Conservation (phyloP, 805 yeast genomes). For the Cyberlindnera subsufficiens region DNA sequence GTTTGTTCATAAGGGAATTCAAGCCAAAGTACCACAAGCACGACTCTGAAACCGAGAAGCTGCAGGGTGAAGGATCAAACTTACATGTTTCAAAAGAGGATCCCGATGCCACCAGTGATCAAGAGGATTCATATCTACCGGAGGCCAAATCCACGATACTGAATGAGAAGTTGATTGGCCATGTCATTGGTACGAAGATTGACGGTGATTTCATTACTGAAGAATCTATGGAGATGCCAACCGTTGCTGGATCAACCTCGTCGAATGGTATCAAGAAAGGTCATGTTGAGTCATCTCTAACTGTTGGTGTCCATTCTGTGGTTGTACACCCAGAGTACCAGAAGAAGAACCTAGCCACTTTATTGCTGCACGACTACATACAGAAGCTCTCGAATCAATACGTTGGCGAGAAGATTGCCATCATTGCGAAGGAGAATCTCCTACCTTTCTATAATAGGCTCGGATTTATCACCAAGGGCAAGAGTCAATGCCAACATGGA, state of each 20-base stretch:
- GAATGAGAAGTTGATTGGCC: conserved; percentile 70
- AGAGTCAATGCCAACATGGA: conserved; percentile 52
- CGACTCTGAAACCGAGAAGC: conserved; percentile 14
- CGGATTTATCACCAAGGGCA: conserved; percentile 72
- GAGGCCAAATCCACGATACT: conserved; percentile 32
- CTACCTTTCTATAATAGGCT: conserved; percentile 74
- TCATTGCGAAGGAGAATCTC: conserved; percentile 66
- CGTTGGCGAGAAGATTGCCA: conserved; percentile 69
- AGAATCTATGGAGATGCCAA: conserved; percentile 57
- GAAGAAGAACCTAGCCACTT: conserved; percentile 76
- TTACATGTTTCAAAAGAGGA: conserved; percentile 12
- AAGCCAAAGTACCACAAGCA: conserved; percentile 12
- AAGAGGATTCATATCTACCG: conserved; percentile 23
- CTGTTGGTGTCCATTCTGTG: conserved; percentile 78
- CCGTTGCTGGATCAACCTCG: conserved; percentile 18
- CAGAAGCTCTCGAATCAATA: conserved; percentile 86
- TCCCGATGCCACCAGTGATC: conserved; percentile 24
- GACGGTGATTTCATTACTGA: conserved; percentile 43
- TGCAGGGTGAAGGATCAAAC: conserved; percentile 18
- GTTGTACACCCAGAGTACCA: conserved; percentile 74
- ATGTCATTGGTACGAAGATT: conserved; percentile 73
- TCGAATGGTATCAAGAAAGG: conserved; percentile 33
- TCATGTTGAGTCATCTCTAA: conserved; percentile 69
- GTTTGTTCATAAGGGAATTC: conserved; percentile 75
- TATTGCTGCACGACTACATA: conserved; percentile 80